A percentile compares a stretch with the other conserved stretches of the same genome.
phyloP scores from a whole-genome alignment of 768 basidiomycete species.

The Tricholoma saponaceum region DNA sequence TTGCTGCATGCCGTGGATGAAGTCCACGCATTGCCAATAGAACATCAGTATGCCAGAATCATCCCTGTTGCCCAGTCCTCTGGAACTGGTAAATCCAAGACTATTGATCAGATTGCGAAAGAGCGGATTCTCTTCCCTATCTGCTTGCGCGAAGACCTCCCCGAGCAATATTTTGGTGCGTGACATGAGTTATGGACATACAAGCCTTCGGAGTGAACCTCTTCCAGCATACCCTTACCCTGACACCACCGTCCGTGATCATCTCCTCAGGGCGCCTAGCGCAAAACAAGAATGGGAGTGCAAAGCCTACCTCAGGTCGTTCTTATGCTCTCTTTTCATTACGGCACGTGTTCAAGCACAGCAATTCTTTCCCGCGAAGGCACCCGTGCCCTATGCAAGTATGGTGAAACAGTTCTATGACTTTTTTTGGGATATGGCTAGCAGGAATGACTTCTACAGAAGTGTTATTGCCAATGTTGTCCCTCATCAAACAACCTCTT shows the following conservation, averaged over 20 bases:
- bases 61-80: background rate
- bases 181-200: background rate
- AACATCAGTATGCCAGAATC: background rate
- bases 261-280: too few species aligned
- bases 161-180: background rate
- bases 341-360: background rate
- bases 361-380: background rate
- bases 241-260: too few species aligned
- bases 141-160: background rate
- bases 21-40: background rate
- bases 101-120: background rate
- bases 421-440: too few species aligned
- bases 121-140: background rate
- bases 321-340: background rate
- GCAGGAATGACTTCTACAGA: too few species aligned
- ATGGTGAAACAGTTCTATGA: background rate
- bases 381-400: background rate
- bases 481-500: too few species aligned
- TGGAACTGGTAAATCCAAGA: too few species aligned
- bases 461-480: too few species aligned
- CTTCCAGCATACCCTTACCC: too few species aligned
- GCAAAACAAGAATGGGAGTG: too few species aligned
- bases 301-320: background rate
- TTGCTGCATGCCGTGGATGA: background rate
- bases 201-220: too few species aligned